Evolutionary conservation across 129 eudicot genomes (phyloP).

Genomic region (Lactuca saligna): DNA sequence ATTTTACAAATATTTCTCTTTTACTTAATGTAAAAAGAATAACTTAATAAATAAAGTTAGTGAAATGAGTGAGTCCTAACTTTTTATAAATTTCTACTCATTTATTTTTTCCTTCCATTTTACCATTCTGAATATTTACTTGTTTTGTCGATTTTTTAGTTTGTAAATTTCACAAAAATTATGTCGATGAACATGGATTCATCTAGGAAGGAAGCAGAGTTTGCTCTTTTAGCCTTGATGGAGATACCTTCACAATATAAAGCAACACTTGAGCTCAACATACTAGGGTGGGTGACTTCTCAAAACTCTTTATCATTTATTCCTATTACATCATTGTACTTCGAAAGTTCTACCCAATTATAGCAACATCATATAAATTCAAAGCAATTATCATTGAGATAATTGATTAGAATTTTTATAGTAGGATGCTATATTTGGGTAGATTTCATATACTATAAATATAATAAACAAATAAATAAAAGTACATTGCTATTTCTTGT

Average conservation of each 20-base stretch:
- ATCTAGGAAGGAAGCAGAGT: slow-evolving; percentile 86
- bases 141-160: slow-evolving; percentile 47
- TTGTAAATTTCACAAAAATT: slow-evolving; percentile 90
- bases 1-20: no score
- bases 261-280: slow-evolving; percentile 85
- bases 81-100: not conserved
- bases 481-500: not conserved
- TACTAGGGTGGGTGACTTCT: slow-evolving; percentile 82
- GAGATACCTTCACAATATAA: slow-evolving; percentile 94
- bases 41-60: no score
- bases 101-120: not conserved
- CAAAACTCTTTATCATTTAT: not conserved
- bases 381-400: no score
- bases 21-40: no score
- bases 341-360: not conserved
- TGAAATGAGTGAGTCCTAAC: not conserved
- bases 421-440: no score
- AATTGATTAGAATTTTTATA: no score
- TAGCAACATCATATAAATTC: no score
- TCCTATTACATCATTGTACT: no score
- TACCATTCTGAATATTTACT: slow-evolving; percentile 2
- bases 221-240: slow-evolving; percentile 89
- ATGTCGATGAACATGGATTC: slow-evolving; percentile 67
- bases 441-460: not conserved
- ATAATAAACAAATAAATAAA: not conserved